Evolutionary conservation across 192 early-diverging fungal species (phyloP).

Genomic region (Entomortierella parvispora): DNA sequence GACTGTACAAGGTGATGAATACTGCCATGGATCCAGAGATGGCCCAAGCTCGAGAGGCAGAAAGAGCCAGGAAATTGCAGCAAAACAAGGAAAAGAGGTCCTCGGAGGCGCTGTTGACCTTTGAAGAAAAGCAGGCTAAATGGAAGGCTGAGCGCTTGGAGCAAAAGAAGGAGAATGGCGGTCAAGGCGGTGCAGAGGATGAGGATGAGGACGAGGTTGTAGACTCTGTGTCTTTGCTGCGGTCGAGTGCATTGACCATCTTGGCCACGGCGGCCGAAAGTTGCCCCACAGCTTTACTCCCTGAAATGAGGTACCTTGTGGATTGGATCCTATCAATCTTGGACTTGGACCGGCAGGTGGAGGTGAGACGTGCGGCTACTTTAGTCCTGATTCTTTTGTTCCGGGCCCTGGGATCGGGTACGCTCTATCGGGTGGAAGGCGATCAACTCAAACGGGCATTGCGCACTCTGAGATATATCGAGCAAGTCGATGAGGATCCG

Average conservation of each 20-base stretch:
- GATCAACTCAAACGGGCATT: constrained; percentile 68
- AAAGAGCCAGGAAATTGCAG: constrained; percentile 5
- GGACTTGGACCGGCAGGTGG: constrained; percentile 66
- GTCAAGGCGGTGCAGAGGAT: neutral
- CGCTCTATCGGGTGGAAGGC: constrained; percentile 65
- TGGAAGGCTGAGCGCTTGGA: constrained; percentile 18
- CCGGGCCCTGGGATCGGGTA: constrained; percentile 66
- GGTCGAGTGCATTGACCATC: constrained; percentile 74
- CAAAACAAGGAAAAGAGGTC: constrained; percentile 7
- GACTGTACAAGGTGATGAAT: constrained; percentile 49
- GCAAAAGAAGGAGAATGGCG: neutral
- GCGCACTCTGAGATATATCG: constrained; percentile 67
- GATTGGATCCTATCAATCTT: constrained; percentile 77
- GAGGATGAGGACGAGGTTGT: constrained; percentile 3
- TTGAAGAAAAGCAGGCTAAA: constrained; percentile 34
- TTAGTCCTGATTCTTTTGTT: constrained; percentile 75
- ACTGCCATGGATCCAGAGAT: constrained; percentile 21
- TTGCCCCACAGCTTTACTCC: constrained; percentile 73
- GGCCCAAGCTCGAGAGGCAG: constrained; percentile 20
- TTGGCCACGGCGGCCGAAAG: constrained; percentile 76
- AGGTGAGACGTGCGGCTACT: constrained; percentile 77
- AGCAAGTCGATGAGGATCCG: constrained; percentile 76
- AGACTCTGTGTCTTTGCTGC: constrained; percentile 44
- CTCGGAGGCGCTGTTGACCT: constrained; percentile 36
- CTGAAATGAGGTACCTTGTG: constrained; percentile 72